Base-by-base conservation (phyloP, 2,329 filamentous ascomycete genomes). In the Trichoderma afroharzianum region DNA sequence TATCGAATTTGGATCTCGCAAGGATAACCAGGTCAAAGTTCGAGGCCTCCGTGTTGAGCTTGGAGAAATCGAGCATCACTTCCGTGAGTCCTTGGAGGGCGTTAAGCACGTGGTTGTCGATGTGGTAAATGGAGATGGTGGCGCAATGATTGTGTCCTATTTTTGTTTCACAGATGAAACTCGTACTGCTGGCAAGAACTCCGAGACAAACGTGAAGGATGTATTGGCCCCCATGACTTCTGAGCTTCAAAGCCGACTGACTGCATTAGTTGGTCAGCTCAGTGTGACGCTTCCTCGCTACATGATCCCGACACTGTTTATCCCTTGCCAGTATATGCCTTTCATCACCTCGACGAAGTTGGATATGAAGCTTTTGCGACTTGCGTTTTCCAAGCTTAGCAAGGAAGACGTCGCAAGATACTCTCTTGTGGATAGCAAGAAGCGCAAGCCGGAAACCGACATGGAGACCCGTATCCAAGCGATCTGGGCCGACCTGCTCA, bases 401-500 rank as follows among this genome's bases (percentile, higher is more conserved):
- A 64, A 70, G 15, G 71, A 71, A 26, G 70, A 74, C 24, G 53
- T 75, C 3, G 71, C 72, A 26, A 55, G 64, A 14, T 76, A 76
- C 43, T 76, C 75, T 1, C 75, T 77, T 7, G 77, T 79, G 59
- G 70, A 78, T 30, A 76, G 72, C 26, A 74, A 73, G 59, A 74
- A 72, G 57, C 73, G 72, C 18, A 47, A 36, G 6, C 72, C 73
- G 3, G 63, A 71, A 47, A 75, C 76, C 4, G 74, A 75, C 14
- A 72, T 76, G 26, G 75, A 78, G 36, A 74, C 77, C 33, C 74
- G 76, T 12, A 66, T 84, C 9, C 76, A 77, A 9, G 73, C 77
- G 30, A 82, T 84, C 77, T 83, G 73, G 73, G 66, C 70, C 2
- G 58, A 66, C 2, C 36, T 72, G 4, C 62, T 72, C 2, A 53